Base-by-base conservation (phyloP, 345 rosid species). In the Conringia planisiliqua region DNA sequence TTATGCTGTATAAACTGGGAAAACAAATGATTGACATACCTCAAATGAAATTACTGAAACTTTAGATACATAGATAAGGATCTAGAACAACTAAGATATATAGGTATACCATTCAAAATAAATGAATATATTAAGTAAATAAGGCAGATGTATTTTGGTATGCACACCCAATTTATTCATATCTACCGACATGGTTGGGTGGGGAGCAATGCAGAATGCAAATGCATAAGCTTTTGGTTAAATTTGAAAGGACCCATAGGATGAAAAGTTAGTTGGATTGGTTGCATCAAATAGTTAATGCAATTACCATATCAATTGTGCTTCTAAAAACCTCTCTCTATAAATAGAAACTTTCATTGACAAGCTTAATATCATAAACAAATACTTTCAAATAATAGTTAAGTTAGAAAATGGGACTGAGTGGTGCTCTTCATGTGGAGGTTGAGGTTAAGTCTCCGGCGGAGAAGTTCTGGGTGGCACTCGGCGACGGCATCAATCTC, bases 371-470 rank as follows among this genome's bases (percentile, higher is more conserved):
- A 68, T 38, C 10, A 68, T 18, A 59, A 40, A 12, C 24, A 68
- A 40, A 62, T 50, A 11, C 60, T 33, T 33, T 59, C n/a, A 51
- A 42, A 24, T 6, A 62, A 36, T 58, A 47, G 3, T 27, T 22
- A 7, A 16, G 57, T 2, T 26, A 74, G 36, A 58, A 59, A 72
- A 90, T 90, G 97, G 91, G 86, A 32, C 42, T 84, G 14, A 52
- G 7, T 52, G 90, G 92, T 56, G 86, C 81, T 63, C 86, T 93
- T 67, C 82, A 89, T 9, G 96, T 88, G 7, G 96, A 88, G 13
- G 79, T 89, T 43, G 97, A 91, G 70, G 71, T 91, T 51, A 88
- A 91, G 82, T 91, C 92, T 56, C 47, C 82, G 0, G 81, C 94
- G 7, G 89, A 84, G 4, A 87, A 86, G 76, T 87, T 88, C 73